A percentile compares a stretch with the other conserved stretches of the same genome.
Conservation (phyloP, 805 yeast species). For the Vanderwaltozyma verrucispora region DNA sequence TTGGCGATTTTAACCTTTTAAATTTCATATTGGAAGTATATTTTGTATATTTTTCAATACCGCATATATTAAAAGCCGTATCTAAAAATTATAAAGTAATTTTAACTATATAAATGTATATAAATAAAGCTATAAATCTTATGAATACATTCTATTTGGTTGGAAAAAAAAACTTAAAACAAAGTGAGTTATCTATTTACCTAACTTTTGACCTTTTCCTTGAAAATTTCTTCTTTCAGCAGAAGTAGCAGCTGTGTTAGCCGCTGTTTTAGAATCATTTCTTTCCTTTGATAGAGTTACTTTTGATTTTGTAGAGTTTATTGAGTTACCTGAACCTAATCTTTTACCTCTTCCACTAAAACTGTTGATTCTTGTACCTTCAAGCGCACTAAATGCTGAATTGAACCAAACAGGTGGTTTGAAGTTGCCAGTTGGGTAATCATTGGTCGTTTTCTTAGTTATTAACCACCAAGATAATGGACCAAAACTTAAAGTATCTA, state of each 20-base stretch:
- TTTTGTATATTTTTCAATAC: too few species aligned
- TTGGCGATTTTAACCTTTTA: too few species aligned
- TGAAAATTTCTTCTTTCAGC: constrained; percentile 2
- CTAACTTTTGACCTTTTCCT: constrained; percentile 4
- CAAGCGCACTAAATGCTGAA: not conserved
- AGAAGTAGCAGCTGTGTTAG: not conserved
- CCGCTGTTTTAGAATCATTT: not conserved
- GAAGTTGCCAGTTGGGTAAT: constrained; percentile 18
- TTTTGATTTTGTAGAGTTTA: not conserved
- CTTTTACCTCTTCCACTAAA: constrained; percentile 6
- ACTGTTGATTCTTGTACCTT: constrained; percentile 2
- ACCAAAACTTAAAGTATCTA: constrained; percentile 47
- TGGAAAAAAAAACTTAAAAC: not conserved
- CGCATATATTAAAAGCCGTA: too few species aligned
- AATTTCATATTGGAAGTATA: too few species aligned
- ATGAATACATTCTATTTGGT: not conserved
- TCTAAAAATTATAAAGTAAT: too few species aligned
- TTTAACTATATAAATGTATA: too few species aligned
- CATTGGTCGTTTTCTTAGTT: constrained; percentile 6
- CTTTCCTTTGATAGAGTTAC: not conserved
- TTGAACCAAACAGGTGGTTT: constrained; percentile 17
- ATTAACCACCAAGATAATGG: constrained; percentile 32
- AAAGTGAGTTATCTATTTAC: not conserved
- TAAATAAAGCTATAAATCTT: too few species aligned
- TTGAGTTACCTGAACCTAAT: constrained; percentile 1